Evolutionary conservation across 2,329 filamentous ascomycete species (phyloP), one percentile per base, ranked within the genome.

Genomic region (Triangularia setosa): DNA sequence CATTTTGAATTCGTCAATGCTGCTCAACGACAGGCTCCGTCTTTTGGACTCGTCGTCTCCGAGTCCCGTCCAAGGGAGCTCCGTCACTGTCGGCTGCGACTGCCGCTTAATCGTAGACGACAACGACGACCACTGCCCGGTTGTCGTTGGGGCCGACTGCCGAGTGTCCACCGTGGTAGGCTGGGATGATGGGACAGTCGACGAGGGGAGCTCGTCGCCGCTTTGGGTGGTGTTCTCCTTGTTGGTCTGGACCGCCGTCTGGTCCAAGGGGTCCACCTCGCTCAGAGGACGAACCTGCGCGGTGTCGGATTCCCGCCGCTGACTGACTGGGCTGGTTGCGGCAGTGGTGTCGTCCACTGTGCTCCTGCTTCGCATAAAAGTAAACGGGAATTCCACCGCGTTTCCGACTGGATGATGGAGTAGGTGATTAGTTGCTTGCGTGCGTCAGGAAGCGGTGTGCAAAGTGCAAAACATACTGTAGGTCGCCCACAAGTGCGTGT

Each of bases 341-440:
- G 21, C 62, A 8, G 40, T 62, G 60, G 58, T 44, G 14, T 33
- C 21, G 18, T 62, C 60, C 1, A 33, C n/a, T 7, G 24, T 23
- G n/a, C n/a, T n/a, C n/a, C n/a, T 58, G 53, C 56, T 63, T 24
- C 65, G 68, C 70, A 72, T 72, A 44, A 71, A 72, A 9, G 67
- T 27, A 35, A 72, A 72, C 4, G 70, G 70, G 18, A 72, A 72
- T 0, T 67, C 64, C 2, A 69, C 21, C 3, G 66, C 66, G 12
- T 48, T 52, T 14, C 69, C 70, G 12, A 72, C 70, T 72, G 52
- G 12, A 4, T 25, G 9, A n/a, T n/a, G n/a, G n/a, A n/a, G n/a
- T n/a, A 6, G 14, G 16, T 18, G 18, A 60, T 68, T 59, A 68
- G 64, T 40, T n/a, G n/a, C n/a, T n/a, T n/a, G n/a, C n/a, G n/a